Conservation (phyloP, 1,284 basidiomycete genomes). For the Coniophora puteana region DNA sequence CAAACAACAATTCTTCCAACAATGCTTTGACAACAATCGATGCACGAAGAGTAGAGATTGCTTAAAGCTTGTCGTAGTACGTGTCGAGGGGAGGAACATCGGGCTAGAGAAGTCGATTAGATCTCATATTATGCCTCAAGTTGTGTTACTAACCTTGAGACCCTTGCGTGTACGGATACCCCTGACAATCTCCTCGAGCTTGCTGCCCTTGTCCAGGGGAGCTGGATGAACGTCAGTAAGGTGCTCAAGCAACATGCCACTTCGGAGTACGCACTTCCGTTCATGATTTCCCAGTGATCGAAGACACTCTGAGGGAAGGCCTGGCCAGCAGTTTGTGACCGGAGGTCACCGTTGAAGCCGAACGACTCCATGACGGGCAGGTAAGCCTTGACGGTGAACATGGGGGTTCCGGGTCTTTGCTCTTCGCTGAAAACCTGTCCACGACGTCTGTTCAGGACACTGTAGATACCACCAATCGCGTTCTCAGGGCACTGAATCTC, state of each 20-base stretch:
- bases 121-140: neutral
- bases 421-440: slow-evolving; percentile 98
- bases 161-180: slow-evolving; percentile 90
- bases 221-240: slow-evolving; percentile 36
- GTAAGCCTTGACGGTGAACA: slow-evolving; percentile 99
- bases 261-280: slow-evolving; percentile 57
- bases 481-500: slow-evolving; percentile 99
- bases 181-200: slow-evolving; percentile 84
- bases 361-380: slow-evolving; percentile 97
- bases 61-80: slow-evolving; percentile 87
- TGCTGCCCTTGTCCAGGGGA: slow-evolving; percentile 82
- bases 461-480: slow-evolving; percentile 98
- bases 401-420: slow-evolving; percentile 95
- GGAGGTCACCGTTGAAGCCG: slow-evolving; percentile 97
- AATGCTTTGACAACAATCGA: slow-evolving; percentile 8
- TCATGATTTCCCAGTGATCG: slow-evolving; percentile 88
- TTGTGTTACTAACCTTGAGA: slow-evolving; percentile 66
- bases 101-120: slow-evolving; percentile 42
- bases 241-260: slow-evolving; percentile 12
- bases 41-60: slow-evolving; percentile 4
- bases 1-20: slow-evolving; percentile 14
- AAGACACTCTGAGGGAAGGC: slow-evolving; percentile 98
- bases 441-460: slow-evolving; percentile 93
- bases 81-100: slow-evolving; percentile 83
- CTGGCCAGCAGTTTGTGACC: slow-evolving; percentile 91